A percentile compares a stretch with the other conserved stretches of the same genome.
phyloP scores from a whole-genome alignment of 306 rosid species.

The Casuarina glauca region DNA sequence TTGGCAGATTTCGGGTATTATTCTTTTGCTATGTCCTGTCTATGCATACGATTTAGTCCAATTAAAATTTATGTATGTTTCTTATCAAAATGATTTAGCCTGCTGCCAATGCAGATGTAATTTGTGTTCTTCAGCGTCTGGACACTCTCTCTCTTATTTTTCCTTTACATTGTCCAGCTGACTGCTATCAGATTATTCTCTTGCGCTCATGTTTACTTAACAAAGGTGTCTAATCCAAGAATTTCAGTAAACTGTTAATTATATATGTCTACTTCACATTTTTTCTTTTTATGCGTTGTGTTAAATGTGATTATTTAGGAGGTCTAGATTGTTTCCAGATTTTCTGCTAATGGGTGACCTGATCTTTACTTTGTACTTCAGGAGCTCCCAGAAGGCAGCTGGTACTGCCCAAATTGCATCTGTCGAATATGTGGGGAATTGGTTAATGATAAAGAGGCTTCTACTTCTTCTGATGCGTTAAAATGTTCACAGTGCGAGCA shows the following conservation, averaged over 20 bases:
- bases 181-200: conserved; percentile 5
- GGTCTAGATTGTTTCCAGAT: conserved; percentile 22
- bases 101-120: background rate
- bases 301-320: conserved; percentile 25
- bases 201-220: background rate
- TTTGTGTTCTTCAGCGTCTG: background rate
- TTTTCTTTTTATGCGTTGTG: conserved; percentile 15
- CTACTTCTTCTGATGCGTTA: conserved; percentile 53
- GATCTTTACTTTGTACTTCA: conserved; percentile 39
- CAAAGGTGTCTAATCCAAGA: too few species aligned
- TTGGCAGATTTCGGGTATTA: too few species aligned
- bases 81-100: too few species aligned
- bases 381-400: conserved; percentile 96
- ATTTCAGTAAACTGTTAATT: too few species aligned
- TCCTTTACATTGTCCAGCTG: conserved; percentile 19
- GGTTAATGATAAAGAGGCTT: conserved; percentile 59
- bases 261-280: background rate
- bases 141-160: conserved; percentile 23
- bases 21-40: too few species aligned
- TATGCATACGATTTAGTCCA: too few species aligned
- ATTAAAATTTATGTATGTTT: too few species aligned
- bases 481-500: conserved; percentile 92
- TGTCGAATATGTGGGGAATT: conserved; percentile 84
- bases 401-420: conserved; percentile 90
- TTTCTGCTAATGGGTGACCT: conserved; percentile 21